Evolutionary conservation across 352 stramenopile genomes (phyloP).

Genomic region (Globisporangium nagaii): DNA sequence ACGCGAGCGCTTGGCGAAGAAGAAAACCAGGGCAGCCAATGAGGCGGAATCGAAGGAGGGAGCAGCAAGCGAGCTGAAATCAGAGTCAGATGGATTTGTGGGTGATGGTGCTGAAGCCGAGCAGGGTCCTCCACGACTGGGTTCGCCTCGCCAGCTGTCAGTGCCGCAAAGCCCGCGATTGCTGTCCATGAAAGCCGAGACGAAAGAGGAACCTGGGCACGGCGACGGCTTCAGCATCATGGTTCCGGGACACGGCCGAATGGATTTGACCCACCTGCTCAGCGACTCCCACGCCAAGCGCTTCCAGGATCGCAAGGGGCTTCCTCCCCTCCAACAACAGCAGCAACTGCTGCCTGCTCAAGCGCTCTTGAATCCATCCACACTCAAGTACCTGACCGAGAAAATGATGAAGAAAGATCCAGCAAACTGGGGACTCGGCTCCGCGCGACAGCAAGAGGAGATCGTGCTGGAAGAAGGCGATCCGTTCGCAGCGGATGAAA

Average conservation of each 20-base stretch:
- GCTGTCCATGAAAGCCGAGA: constrained; percentile 13
- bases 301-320: constrained; percentile 27
- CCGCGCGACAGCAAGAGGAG: constrained; percentile 20
- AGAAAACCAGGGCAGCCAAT: constrained; percentile 31
- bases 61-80: too few species aligned
- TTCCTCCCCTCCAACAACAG: constrained; percentile 5
- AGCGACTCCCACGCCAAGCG: constrained; percentile 41
- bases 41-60: not conserved
- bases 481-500: constrained; percentile 18
- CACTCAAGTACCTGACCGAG: constrained; percentile 46
- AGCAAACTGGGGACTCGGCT: constrained; percentile 11
- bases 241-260: constrained; percentile 34
- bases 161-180: not conserved
- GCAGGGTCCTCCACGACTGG: constrained; percentile 11
- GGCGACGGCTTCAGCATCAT: constrained; percentile 19
- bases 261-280: constrained; percentile 49
- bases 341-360: constrained; percentile 17
- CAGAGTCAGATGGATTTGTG: too few species aligned
- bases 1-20: constrained; percentile 38
- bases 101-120: not conserved
- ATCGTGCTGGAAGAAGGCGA: constrained; percentile 30
- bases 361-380: constrained; percentile 48
- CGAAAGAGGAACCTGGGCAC: constrained; percentile 9
- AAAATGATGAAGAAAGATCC: constrained; percentile 44
- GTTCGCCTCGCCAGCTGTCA: constrained; percentile 9